These are phyloP conservation scores for Crithidia acanthocephali DNA, from an alignment of 208 protist genomes.

Conservation along the genomic window DNA sequence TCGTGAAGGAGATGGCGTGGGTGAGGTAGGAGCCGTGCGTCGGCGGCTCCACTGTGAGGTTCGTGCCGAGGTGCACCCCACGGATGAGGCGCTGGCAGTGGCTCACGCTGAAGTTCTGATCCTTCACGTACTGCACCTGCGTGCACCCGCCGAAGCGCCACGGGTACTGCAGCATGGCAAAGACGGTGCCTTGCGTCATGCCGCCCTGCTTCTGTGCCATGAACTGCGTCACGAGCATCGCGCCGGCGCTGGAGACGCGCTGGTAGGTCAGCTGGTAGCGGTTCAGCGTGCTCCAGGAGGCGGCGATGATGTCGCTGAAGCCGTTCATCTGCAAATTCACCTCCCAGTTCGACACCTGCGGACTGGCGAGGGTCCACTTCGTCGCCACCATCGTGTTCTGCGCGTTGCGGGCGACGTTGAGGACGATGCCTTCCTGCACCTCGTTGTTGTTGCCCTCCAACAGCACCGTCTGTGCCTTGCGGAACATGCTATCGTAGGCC, in stretches of 20 bases:
- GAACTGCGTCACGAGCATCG: constrained; percentile 82
- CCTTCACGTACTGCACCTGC: constrained; percentile 88
- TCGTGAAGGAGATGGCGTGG: constrained; percentile 65
- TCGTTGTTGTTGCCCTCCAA: constrained; percentile 74
- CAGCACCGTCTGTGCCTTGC: constrained; percentile 61
- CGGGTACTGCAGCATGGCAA: constrained; percentile 89
- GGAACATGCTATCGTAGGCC: constrained; percentile 83
- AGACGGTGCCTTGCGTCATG: constrained; percentile 81
- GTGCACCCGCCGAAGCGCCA: constrained; percentile 84
- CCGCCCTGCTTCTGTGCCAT: constrained; percentile 89
- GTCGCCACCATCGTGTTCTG: constrained; percentile 88
- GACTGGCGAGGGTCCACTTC: constrained; percentile 81
- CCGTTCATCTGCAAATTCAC: constrained; percentile 90
- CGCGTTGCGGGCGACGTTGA: constrained; percentile 75
- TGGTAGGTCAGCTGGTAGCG: constrained; percentile 91
- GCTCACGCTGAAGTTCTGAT: constrained; percentile 74
- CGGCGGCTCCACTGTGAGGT: constrained; percentile 59
- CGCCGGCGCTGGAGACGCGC: constrained; percentile 74
- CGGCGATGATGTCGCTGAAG: constrained; percentile 82
- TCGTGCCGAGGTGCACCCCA: constrained; percentile 81
- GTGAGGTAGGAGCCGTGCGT: constrained; percentile 72
- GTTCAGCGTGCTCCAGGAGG: constrained; percentile 87
- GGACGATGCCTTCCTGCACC: constrained; percentile 69
- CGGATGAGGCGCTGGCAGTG: constrained; percentile 84
- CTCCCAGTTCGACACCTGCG: constrained; percentile 89